A percentile compares a stretch with the other conserved stretches of the same genome.
phyloP scores from a whole-genome alignment of 495 filamentous ascomycete genomes.

The Chaetomidium leptoderma region DNA sequence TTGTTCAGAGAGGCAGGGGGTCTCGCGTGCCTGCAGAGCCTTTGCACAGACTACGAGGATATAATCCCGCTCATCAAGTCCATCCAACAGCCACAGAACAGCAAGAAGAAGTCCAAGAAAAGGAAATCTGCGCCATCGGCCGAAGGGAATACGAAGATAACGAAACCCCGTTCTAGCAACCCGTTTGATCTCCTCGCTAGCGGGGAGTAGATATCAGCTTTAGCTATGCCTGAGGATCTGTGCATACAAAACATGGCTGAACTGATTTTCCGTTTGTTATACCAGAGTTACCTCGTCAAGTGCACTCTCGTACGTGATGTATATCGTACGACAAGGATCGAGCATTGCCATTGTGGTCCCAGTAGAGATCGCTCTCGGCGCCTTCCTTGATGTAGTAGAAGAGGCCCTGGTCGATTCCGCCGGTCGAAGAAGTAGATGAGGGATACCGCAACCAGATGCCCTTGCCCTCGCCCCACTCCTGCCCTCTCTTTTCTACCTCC shows the following conservation, averaged over 20 bases:
- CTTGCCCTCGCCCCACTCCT: background rate
- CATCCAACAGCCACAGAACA: constrained; percentile 2
- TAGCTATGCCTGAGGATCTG: background rate
- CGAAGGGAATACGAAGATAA: background rate
- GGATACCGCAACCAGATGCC: background rate
- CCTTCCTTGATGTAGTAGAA: background rate
- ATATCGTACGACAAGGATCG: too few relatives aligned
- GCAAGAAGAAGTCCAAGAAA: constrained; percentile 19
- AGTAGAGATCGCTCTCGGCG: background rate
- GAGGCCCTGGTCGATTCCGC: background rate
- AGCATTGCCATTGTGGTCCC: background rate
- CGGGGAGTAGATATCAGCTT: background rate
- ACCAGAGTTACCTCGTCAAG: too few relatives aligned
- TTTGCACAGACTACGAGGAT: constrained; percentile 17
- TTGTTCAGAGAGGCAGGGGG: constrained; percentile 15
- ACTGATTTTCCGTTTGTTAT: too few relatives aligned
- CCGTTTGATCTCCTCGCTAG: constrained; percentile 18
- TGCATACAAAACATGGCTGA: too few relatives aligned
- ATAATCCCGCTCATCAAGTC: constrained; percentile 20
- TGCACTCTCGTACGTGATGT: too few relatives aligned
- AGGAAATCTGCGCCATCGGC: constrained; percentile 6
- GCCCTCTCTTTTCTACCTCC: background rate
- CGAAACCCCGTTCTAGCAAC: constrained; percentile 14
- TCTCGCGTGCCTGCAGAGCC: constrained; percentile 11
- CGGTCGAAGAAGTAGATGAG: background rate